Base-by-base conservation (phyloP, 2,329 filamentous ascomycete species). In the Phaeosphaeriaceae sp. region DNA sequence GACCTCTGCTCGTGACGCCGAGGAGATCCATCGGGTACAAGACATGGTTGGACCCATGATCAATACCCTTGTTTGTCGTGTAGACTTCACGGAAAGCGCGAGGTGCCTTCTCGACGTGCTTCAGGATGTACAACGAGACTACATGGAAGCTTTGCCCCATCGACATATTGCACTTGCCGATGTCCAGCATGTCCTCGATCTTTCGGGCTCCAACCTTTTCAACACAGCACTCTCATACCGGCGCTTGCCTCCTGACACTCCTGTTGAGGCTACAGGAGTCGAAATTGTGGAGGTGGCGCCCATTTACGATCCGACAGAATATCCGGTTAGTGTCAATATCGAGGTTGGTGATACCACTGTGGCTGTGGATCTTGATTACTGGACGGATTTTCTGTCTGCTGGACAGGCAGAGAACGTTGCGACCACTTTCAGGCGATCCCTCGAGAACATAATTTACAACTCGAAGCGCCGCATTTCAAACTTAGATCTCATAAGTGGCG, bases 171-270 rank as follows among this genome's bases (percentile, higher is more conserved):
- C 32, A 53, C 52, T 83, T 22, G 81, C 81, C 19, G 81, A 83
- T 57, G 79, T 84, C 19, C 80, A 83, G 58, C 81, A 83, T 56
- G 75, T 74, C 2, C 58, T 83, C 28, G 63, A 67, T 13, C 47
- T 74, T 4, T 64, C 64, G 1, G 74, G 72, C 3, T 67, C 69
- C 1, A 73, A 76, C 8, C 69, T 84, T 11, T 83, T 83, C 70
- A 83, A 84, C 54, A 83, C 81, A 11, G 81, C 81, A 19, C 67
- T 84, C 1, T 84, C 82, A 0, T 83, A 82, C 61, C 77, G 81
- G 13, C 79, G 76, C 28, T 72, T 82, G 1, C 78, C 80, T 0
- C 66, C 75, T 0, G 68, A 71, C 15, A 61, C 68, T 10, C 58
- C 64, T 1, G 54, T 58, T 1, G 61, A 67, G 17, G 70, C 66